Conservation (phyloP, 2,329 filamentous ascomycete genomes). For the Colletotrichum aenigma region DNA sequence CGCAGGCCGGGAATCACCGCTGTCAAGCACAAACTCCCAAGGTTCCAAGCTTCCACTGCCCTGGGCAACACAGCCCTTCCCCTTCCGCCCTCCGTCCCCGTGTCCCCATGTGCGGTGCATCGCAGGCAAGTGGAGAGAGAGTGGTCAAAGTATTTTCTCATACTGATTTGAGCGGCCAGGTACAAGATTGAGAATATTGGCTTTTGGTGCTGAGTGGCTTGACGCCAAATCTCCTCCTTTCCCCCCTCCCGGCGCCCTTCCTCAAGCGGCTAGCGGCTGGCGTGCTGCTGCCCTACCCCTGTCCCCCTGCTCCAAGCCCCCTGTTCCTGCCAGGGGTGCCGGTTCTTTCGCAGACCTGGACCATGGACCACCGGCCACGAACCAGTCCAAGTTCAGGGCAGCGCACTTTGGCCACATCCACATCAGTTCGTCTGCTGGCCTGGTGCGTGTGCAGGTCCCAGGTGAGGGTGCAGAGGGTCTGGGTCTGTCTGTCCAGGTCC, state of each 20-base stretch:
- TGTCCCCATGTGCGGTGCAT: neutral
- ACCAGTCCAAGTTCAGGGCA: conserved; percentile 6
- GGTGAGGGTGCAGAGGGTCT: neutral
- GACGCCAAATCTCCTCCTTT: conserved; percentile 20
- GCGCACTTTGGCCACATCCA: neutral
- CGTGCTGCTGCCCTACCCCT: neutral
- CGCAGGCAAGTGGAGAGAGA: neutral
- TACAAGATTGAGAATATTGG: neutral
- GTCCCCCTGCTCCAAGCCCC: neutral
- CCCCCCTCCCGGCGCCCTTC: neutral
- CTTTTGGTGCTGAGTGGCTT: conserved; percentile 6
- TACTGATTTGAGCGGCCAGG: neutral
- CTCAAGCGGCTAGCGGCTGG: neutral
- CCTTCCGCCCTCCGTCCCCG: neutral
- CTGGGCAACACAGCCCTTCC: neutral
- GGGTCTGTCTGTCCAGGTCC: neutral
- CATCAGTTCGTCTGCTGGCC: neutral
- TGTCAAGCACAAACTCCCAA: neutral
- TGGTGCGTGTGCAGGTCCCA: neutral
- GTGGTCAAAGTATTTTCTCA: neutral
- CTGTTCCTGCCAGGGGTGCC: conserved; percentile 3
- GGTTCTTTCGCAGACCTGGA: neutral
- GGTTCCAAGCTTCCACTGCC: neutral
- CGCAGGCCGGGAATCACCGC: neutral
- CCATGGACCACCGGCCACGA: neutral